phyloP scores from a whole-genome alignment of 306 rosid genomes.

The Hippophae gyantsensis region DNA sequence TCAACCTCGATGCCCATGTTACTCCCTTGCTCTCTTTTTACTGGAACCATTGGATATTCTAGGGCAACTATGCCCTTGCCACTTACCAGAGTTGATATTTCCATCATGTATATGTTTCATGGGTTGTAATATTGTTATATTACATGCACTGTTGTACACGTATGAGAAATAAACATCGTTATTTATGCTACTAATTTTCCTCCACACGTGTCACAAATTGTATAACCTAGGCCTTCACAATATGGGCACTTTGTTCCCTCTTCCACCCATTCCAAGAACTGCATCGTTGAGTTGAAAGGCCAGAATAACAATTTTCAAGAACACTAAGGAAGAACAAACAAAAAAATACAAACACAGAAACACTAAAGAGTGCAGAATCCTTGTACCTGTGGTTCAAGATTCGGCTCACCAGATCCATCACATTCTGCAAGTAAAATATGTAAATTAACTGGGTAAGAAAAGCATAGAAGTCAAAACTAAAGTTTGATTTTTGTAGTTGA shows the following conservation, averaged over 20 bases:
- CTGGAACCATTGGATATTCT: too few relatives aligned
- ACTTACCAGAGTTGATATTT: too few relatives aligned
- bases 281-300: slow-evolving; percentile 21
- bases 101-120: too few relatives aligned
- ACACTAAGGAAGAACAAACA: not conserved
- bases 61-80: too few relatives aligned
- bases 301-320: slow-evolving; percentile 12
- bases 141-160: not conserved
- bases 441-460: not conserved
- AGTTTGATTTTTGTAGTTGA: not conserved
- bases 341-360: not conserved
- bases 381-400: slow-evolving; percentile 81
- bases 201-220: slow-evolving; percentile 53
- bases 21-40: too few relatives aligned
- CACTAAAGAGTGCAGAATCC: slow-evolving; percentile 5
- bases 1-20: too few relatives aligned
- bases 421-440: slow-evolving; percentile 54
- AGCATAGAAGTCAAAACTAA: not conserved
- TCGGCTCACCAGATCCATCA: slow-evolving; percentile 85
- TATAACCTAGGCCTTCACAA: slow-evolving; percentile 73
- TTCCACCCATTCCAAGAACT: slow-evolving; percentile 89
- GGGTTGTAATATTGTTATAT: too few relatives aligned
- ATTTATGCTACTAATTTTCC: slow-evolving; percentile 40
- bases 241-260: slow-evolving; percentile 74
- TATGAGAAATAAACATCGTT: not conserved